A percentile compares a stretch with the other conserved stretches of the same genome.
phyloP scores from a whole-genome alignment of 768 basidiomycete species.

The Tulasnella sp. region DNA sequence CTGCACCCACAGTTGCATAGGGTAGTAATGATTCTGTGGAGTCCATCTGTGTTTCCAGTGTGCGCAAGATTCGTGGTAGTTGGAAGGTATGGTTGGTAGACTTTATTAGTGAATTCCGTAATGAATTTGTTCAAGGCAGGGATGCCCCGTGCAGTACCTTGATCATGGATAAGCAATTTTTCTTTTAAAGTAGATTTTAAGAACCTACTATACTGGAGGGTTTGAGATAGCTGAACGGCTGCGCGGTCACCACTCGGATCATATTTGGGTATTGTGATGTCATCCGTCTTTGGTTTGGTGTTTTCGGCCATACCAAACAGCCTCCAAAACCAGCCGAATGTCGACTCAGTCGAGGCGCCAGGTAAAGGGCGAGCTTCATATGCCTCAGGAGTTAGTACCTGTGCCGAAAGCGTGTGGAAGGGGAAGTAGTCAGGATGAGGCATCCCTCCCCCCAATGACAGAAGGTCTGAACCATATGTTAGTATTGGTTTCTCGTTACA shows the following conservation, averaged over 20 bases:
- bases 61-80: conserved; percentile 45
- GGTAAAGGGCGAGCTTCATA: conserved; percentile 18
- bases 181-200: neutral
- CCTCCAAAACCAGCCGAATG: conserved; percentile 46
- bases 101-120: conserved; percentile 39
- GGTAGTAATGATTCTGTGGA: conserved; percentile 44
- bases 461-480: conserved; percentile 23
- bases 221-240: conserved; percentile 45
- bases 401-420: conserved; percentile 45
- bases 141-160: conserved; percentile 38
- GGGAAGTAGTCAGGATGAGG: conserved; percentile 61
- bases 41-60: conserved; percentile 60
- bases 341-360: neutral
- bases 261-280: conserved; percentile 51
- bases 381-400: conserved; percentile 38
- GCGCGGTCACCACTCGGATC: conserved; percentile 27
- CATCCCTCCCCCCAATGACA: conserved; percentile 61
- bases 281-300: conserved; percentile 24
- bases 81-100: conserved; percentile 37
- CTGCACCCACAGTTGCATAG: conserved; percentile 55
- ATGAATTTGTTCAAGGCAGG: conserved; percentile 45
- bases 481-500: too few relatives aligned
- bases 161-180: neutral
- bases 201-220: conserved; percentile 53
- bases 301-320: conserved; percentile 29